Base-by-base conservation (phyloP, 495 filamentous ascomycete genomes). In the Lepidopterella palustris region DNA sequence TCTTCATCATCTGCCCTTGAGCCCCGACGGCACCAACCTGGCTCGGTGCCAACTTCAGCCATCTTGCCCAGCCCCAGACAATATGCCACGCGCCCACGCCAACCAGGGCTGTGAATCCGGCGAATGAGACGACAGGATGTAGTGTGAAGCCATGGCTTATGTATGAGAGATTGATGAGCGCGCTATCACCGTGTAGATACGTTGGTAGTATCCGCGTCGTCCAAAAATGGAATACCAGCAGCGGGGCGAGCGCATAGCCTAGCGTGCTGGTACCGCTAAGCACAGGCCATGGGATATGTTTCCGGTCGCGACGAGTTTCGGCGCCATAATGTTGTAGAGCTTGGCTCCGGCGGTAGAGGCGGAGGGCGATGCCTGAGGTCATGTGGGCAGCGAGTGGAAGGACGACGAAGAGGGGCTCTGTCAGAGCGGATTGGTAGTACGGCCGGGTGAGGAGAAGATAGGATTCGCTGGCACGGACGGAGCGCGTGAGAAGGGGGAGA, bases 111-210 rank as follows among this genome's bases (percentile, higher is more conserved):
- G 76, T 67, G 67, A 91, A 96, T 15, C 86, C 82, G 1, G 78
- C 59, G 73, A 84, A 86, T 53, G 82, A 82, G n/a, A 88, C 74
- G 13, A 80, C 55, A 5, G 82, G 80, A 70, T 83, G 82, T 27
- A 82, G 79, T 39, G 83, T 84, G 70, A 96, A 90, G 4, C 90
- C 92, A 72, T 96, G 90, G n/a, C 84, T 84, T 0, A 95, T 82
- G 71, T 85, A 97, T 21, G 82, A 84, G 26, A 97, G 73, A 1
- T 87, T 87, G 26, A 96, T 82, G 40, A 91, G 83, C 11, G 87
- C 86, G 62, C 85, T 91, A 32, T 89, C 90, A 0, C 91, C 91
- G 31, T 95, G 89, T 15, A 91, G 79, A 29, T 80, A 73, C 39
- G 87, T 64, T 4, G 92, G 91, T 20, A 92, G 73, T 0, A 79